Percentiles rank a stretch among this genome's conserved stretches.
Evolutionary conservation across 306 rosid species (phyloP).

Genomic region (Lotus japonicus): DNA sequence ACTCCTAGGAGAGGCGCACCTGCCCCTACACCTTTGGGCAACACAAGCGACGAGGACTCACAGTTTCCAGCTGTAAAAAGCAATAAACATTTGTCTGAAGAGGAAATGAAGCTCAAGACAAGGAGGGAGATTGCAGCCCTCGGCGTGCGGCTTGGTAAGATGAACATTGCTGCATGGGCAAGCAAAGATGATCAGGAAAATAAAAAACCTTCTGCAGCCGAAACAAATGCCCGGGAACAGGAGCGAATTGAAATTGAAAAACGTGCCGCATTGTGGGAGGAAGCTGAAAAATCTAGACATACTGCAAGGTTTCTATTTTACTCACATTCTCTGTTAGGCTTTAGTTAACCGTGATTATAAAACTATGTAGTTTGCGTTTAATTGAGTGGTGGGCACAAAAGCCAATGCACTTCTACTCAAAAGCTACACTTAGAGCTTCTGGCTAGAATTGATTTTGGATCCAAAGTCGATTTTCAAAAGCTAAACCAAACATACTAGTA

Average conservation of each 20-base stretch:
- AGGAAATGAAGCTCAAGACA: conserved; percentile 78
- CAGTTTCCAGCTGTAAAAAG: conserved; percentile 25
- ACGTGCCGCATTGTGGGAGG: conserved; percentile 87
- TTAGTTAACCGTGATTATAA: background rate
- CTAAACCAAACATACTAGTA: too few species aligned
- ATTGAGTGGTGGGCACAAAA: too few species aligned
- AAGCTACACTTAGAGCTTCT: too few species aligned
- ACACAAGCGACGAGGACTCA: conserved; percentile 24
- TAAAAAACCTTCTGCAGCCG: conserved; percentile 26
- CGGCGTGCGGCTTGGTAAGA: conserved; percentile 90
- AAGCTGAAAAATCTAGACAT: conserved; percentile 80
- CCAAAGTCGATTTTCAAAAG: too few species aligned
- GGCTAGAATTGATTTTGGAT: too few species aligned
- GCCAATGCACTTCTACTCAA: too few species aligned
- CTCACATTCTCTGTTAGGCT: conserved; percentile 10
- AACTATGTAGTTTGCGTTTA: background rate
- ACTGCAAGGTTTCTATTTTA: conserved; percentile 62
- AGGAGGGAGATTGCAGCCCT: conserved; percentile 91
- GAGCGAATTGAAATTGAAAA: conserved; percentile 62
- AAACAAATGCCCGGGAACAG: conserved; percentile 25
- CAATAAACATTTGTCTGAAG: conserved; percentile 58
- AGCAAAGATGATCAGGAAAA: conserved; percentile 67
- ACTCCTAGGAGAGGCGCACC: conserved; percentile 79
- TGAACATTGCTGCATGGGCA: conserved; percentile 92
- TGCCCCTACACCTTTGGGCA: conserved; percentile 58